Evolutionary conservation across 768 basidiomycete species (phyloP), one percentile per base, ranked within the genome.

Genomic region (Lepiota subincarnata): DNA sequence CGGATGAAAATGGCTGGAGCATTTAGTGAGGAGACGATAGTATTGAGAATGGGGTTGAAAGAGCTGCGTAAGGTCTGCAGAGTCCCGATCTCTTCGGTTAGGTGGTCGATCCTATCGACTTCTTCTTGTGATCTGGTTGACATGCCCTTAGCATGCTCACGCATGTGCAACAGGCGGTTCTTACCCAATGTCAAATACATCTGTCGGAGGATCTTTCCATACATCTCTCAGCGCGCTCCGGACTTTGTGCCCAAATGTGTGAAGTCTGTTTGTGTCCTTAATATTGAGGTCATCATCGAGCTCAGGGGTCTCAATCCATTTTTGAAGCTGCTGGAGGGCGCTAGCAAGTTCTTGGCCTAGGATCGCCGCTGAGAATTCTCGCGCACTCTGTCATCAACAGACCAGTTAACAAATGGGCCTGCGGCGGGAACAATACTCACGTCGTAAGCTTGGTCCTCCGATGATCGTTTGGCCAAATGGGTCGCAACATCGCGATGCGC

Each of bases 1-100:
- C 97, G 83, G 77, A 96, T 89, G 61, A 90, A 92, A 22, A 98
- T 93, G 3, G 86, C 82, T 3, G 89, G 81, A 0, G 90, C 89
- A 61, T 96, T 92, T 56, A 96, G 76, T 1, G 92, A 83, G 50
- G 76, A 71, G 16, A 98, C 66, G 26, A 97, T 84, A 34, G 87
- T 83, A 16, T 82, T 84, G 11, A 98, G 70, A 49, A 98, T 89
- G 0, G 90, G 85, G 40, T 89, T 83, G 66, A 96, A 95, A 2
- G 89, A 90, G 57, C 79, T 84, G 53, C 82, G 83, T 44, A 97
- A 73, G 36, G 76, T 80, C 55, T 92, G 91, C 12, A 86, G 77
- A 0, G 82, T 83, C 14, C 89, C 89, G 51, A 96, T 81, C 59
- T 85, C 82, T 58, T 92, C 87, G 1, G 87, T 74, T 18, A 90